Evolutionary conservation across 176 grass and related monocot species (phyloP).

Genomic region (Triticum urartu): DNA sequence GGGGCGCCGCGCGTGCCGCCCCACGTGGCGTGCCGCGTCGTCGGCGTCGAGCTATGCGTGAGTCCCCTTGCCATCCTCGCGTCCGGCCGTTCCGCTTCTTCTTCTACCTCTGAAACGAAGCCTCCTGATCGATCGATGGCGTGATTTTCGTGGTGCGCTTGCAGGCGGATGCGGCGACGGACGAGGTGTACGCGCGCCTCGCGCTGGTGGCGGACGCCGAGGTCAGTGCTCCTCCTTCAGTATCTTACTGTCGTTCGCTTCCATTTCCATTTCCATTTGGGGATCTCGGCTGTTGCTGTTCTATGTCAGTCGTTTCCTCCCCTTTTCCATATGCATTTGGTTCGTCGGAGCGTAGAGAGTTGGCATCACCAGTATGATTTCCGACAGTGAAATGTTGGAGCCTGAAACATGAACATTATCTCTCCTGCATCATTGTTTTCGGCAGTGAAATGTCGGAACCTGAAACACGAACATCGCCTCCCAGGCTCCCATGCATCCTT

Average conservation of each 20-base stretch:
- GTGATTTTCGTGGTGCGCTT: not conserved
- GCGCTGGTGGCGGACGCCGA: conserved; percentile 61
- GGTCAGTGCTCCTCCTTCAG: conserved; percentile 32
- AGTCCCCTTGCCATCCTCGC: conserved; percentile 11
- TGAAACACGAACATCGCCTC: too few relatives aligned
- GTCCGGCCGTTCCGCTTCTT: conserved; percentile 1
- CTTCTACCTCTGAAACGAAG: not conserved
- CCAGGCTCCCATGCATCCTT: too few relatives aligned
- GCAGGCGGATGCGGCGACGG: conserved; percentile 85
- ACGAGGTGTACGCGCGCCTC: conserved; percentile 86
- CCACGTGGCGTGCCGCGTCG: conserved; percentile 73
- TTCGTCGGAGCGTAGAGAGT: not conserved
- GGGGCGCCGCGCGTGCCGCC: conserved; percentile 29
- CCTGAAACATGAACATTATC: not conserved
- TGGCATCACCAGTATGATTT: not conserved
- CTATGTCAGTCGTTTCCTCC: not conserved
- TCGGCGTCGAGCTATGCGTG: conserved; percentile 85
- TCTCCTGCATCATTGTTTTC: not conserved
- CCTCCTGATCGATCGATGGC: not conserved
- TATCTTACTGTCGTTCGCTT: not conserved
- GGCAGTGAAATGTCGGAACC: too few relatives aligned
- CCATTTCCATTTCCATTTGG: not conserved
- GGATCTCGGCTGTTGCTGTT: conserved; percentile 18
- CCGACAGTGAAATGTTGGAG: not conserved
- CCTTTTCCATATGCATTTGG: not conserved